phyloP scores from a whole-genome alignment of 306 rosid genomes.

The Prunus persica region DNA sequence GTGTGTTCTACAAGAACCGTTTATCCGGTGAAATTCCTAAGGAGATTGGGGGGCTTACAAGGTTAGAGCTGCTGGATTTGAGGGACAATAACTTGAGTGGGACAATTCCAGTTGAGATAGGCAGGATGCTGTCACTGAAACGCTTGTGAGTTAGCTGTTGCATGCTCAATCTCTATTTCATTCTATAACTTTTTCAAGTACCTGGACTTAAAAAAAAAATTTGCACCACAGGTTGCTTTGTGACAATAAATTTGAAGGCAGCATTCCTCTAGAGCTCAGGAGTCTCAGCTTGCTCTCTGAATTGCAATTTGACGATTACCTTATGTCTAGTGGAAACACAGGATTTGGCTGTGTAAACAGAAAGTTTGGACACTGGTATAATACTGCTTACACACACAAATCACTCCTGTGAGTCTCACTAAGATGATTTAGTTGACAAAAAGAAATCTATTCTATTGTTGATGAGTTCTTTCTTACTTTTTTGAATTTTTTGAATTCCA shows the following conservation, averaged over 20 bases:
- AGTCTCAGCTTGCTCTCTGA: conserved; percentile 41
- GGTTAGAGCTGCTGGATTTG: conserved; percentile 73
- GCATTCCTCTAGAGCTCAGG: conserved; percentile 43
- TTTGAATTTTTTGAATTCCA: neutral
- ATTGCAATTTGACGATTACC: conserved; percentile 41
- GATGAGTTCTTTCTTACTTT: neutral
- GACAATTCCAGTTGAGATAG: conserved; percentile 59
- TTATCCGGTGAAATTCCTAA: conserved; percentile 77
- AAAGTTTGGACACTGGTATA: conserved; percentile 70
- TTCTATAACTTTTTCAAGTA: conserved; percentile 10
- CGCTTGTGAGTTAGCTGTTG: conserved; percentile 59
- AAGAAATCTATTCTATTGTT: neutral
- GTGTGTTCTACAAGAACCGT: conserved; percentile 63
- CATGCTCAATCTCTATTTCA: conserved; percentile 7
- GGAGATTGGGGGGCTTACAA: conserved; percentile 60
- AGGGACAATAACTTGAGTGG: conserved; percentile 75
- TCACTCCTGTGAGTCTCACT: conserved; percentile 3
- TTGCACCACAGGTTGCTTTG: conserved; percentile 52
- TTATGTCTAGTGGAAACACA: conserved; percentile 28
- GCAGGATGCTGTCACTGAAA: conserved; percentile 51
- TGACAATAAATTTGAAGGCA: conserved; percentile 56
- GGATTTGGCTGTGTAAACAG: conserved; percentile 47
- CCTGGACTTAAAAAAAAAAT: conserved; percentile 19
- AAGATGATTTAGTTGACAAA: neutral
- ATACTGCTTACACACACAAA: neutral